Base-by-base conservation (phyloP, 2,329 filamentous ascomycete species). In the Diaporthe citri region DNA sequence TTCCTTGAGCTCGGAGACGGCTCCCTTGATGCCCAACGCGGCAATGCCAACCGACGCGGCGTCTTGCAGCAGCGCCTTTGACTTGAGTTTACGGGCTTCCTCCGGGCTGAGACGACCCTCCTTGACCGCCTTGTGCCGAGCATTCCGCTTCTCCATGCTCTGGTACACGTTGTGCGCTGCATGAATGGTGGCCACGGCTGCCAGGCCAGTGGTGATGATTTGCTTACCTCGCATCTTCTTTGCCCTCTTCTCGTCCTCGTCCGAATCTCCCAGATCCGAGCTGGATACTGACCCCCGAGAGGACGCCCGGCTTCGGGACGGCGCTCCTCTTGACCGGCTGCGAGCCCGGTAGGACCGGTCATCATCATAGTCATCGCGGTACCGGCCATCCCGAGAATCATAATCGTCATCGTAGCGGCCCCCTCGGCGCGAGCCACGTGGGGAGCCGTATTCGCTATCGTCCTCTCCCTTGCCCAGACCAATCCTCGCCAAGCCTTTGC, bases 181-280 rank as follows among this genome's bases (percentile, higher is more conserved):
- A 81, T 91, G 89, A 78, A 91, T 90, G 78, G 89, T 91, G 80
- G 90, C 89, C 77, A 90, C 88, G 71, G 88, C 86, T 72, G 90
- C 90, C 74, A 91, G 83, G 62, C 88, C 89, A 10, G 88, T 87
- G 72, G 88, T 90, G 74, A 91, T 77, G 76, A 90, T 79, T 85
- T 90, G 89, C 87, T 91, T 91, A 90, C 89, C 89, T 89, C 85
- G 88, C 86, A 91, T 89, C 81, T 89, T 90, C 81, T 85, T 88
- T 51, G 85, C 85, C 76, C 84, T 84, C 81, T 86, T 90, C 80
- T 87, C 86, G 77, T 91, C 90, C 31, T 89, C 88, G 25, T 89
- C 87, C 76, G 90, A 91, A 82, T 91, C 88, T 67, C 89, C 89
- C 66, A 91, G 80, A 78, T 91, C 88, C 28, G 88, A 88, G 46